These are phyloP conservation scores for Brassica rapa DNA, from an alignment of 345 rosid species.

Conservation along the genomic window DNA sequence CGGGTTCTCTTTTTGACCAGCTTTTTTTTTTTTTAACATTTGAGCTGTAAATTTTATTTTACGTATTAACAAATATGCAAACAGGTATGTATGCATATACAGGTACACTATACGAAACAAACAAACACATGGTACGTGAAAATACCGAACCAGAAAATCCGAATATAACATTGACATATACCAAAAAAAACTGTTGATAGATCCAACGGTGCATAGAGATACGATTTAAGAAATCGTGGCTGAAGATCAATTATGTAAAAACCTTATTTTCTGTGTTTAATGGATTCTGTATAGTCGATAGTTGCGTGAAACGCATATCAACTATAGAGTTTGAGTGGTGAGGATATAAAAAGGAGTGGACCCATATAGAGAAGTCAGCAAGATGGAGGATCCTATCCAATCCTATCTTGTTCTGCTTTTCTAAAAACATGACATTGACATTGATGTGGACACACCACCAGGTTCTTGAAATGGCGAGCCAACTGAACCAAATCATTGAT, in stretches of 20 bases:
- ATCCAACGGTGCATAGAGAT: slow-evolving; percentile 5
- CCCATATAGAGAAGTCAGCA: slow-evolving; percentile 13
- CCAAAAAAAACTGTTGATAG: neutral
- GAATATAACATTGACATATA: neutral
- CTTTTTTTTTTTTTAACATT: neutral
- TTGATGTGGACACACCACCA: slow-evolving; percentile 9
- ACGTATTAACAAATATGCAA: neutral
- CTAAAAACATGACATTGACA: neutral
- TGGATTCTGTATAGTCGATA: neutral
- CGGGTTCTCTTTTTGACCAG: slow-evolving; percentile 6
- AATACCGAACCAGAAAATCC: neutral
- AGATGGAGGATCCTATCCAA: slow-evolving; percentile 9
- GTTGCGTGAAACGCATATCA: neutral
- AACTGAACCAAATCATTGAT: slow-evolving; percentile 7
- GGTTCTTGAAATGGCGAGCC: slow-evolving; percentile 12
- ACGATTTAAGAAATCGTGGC: neutral
- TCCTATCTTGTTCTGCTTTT: slow-evolving; percentile 22
- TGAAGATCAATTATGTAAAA: neutral
- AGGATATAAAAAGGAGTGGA: slow-evolving; percentile 10
- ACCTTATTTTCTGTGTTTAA: neutral
- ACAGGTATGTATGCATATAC: neutral
- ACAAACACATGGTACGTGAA: neutral
- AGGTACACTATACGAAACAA: neutral
- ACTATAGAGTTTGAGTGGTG: neutral
- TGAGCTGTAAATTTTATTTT: slow-evolving; percentile 3